Percentiles rank a stretch among this genome's conserved stretches.
These are phyloP conservation scores for Inga leiocalycina DNA, from an alignment of 306 rosid species.

Conservation along the genomic window DNA sequence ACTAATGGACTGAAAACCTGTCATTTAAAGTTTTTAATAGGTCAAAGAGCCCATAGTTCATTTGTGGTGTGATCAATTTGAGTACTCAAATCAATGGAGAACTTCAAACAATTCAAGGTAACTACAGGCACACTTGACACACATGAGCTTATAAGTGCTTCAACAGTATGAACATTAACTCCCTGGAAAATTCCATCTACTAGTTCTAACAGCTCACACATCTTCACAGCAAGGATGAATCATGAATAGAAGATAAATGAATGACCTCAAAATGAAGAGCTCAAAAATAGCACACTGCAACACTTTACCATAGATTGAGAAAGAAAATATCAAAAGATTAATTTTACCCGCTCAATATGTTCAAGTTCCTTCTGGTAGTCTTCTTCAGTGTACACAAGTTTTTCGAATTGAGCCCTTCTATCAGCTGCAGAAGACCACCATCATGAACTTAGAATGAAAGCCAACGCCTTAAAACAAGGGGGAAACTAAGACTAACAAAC, in stretches of 20 bases:
- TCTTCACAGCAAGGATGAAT: conserved; percentile 13
- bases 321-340: conserved; percentile 3
- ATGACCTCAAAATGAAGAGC: conserved; percentile 2
- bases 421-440: conserved; percentile 71
- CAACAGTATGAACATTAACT: neutral
- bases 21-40: conserved; percentile 18
- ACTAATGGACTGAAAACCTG: conserved; percentile 96
- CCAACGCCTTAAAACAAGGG: neutral
- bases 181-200: neutral
- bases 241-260: conserved; percentile 6
- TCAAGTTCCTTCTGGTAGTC: conserved; percentile 98
- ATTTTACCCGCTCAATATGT: conserved; percentile 85
- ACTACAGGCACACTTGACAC: neutral
- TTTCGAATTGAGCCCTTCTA: conserved; percentile 95
- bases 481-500: neutral
- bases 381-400: conserved; percentile 83
- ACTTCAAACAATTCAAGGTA: neutral
- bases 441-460: conserved; percentile 29
- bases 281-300: neutral
- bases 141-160: neutral
- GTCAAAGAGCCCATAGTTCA: conserved; percentile 28
- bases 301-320: conserved; percentile 17
- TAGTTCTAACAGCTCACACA: neutral
- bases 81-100: neutral
- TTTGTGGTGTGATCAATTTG: conserved; percentile 3